Base-by-base conservation (phyloP, 2,329 filamentous ascomycete species). In the Fusarium devonianum region DNA sequence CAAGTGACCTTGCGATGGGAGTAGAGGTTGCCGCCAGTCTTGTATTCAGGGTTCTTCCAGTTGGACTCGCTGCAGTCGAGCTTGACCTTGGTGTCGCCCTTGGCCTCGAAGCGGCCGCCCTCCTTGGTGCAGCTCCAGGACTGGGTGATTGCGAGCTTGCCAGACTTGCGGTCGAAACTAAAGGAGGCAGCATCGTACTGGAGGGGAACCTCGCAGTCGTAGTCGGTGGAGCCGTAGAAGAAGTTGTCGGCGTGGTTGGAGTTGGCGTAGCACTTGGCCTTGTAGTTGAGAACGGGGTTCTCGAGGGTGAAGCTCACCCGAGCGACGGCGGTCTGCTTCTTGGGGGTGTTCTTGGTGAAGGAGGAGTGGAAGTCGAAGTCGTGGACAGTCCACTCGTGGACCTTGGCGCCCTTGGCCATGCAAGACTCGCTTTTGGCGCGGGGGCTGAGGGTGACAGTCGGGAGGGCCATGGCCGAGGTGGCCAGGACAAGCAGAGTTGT, bases 101-200 rank as follows among this genome's bases (percentile, higher is more conserved):
- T 63, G 49, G 70, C 70, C 28, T 54, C 63, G 56, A 65, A 70
- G 36, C 60, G 55, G 5, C 63, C 65, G 6, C 67, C 67, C 53
- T 79, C 74, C 30, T 77, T 72, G 28, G 58, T 57, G 63, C 80
- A 82, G 4, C 58, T 62, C 79, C 79, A 82, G 16, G 68, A 75
- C 70, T 82, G 78, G 63, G 75, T 75, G 52, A 82, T 55, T 25
- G 66, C 58, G 32, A 82, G 64, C 41, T 63, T 52, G 2, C 69
- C 67, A 10, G 65, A 65, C 7, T 74, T 67, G 29, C 69, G 64
- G 68, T 66, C 71, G 59, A 73, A 82, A 34, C 69, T 69, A 56
- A 82, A 82, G 3, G 72, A 73, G 34, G 65, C 62, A 22, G 70
- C 66, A 42, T 63, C 53, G 13, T 58, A 57, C 8, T 38, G 25